phyloP scores from a whole-genome alignment of 2,329 filamentous ascomycete genomes.

The Colletotrichum lupini region DNA sequence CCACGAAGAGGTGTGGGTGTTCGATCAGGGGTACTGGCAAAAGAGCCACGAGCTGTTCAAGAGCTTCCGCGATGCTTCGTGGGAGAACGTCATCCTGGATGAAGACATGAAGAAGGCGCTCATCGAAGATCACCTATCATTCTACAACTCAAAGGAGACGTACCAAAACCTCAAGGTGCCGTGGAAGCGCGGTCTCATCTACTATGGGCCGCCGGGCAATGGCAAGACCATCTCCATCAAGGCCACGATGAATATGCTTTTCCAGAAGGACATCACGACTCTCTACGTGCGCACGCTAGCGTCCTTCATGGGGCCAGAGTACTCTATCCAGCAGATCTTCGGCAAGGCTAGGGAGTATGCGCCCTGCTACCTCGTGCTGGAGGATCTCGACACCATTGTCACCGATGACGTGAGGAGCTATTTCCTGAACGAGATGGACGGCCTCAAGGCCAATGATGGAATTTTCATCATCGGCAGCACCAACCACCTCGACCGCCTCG shows the following conservation, averaged over 20 bases:
- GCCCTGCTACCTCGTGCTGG: slow-evolving; percentile 77
- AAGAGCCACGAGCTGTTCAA: slow-evolving; percentile 71
- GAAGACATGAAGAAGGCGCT: slow-evolving; percentile 72
- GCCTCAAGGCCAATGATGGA: slow-evolving; percentile 75
- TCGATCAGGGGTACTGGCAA: slow-evolving; percentile 71
- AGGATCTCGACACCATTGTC: slow-evolving; percentile 77
- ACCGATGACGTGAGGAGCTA: slow-evolving; percentile 70
- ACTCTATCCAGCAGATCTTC: slow-evolving; percentile 64
- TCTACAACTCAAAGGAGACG: slow-evolving; percentile 69
- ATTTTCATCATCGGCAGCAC: slow-evolving; percentile 77
- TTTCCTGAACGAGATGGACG: slow-evolving; percentile 80
- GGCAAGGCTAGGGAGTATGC: slow-evolving; percentile 69
- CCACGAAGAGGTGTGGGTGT: slow-evolving; percentile 75
- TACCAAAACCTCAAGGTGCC: slow-evolving; percentile 72
- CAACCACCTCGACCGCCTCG: slow-evolving; percentile 73
- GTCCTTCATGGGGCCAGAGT: slow-evolving; percentile 66
- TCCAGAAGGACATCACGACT: slow-evolving; percentile 65
- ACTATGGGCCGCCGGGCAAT: slow-evolving; percentile 72
- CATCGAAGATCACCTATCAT: slow-evolving; percentile 71
- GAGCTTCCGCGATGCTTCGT: slow-evolving; percentile 64
- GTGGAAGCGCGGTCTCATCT: slow-evolving; percentile 79
- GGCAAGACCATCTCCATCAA: slow-evolving; percentile 79
- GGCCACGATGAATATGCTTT: slow-evolving; percentile 74
- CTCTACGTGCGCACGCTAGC: slow-evolving; percentile 69
- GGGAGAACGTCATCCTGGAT: slow-evolving; percentile 76